Evolutionary conservation across 352 stramenopile genomes (phyloP).

Genomic region (Phytophthora parvispora): DNA sequence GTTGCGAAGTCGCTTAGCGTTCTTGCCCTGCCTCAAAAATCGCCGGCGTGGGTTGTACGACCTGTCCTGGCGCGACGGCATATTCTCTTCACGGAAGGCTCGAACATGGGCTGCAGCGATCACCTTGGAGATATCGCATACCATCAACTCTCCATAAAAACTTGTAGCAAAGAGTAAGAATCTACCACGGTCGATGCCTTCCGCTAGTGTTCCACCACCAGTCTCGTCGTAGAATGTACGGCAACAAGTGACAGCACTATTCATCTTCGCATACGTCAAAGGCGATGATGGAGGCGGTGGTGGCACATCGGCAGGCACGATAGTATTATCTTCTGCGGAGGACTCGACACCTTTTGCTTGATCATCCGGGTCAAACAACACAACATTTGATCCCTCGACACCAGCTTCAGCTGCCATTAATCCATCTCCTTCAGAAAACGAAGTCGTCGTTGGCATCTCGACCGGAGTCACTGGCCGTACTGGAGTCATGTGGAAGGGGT

Average conservation of each 20-base stretch:
- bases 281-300: constrained; percentile 17
- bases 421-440: constrained; percentile 5
- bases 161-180: constrained; percentile 57
- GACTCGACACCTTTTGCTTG: not conserved
- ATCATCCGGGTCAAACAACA: not conserved
- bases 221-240: constrained; percentile 74
- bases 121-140: constrained; percentile 65
- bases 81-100: constrained; percentile 65
- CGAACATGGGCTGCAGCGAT: constrained; percentile 51
- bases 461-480: constrained; percentile 1
- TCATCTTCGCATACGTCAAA: constrained; percentile 27
- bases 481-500: constrained; percentile 42
- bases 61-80: constrained; percentile 61
- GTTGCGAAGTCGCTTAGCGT: constrained; percentile 60
- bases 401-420: not conserved
- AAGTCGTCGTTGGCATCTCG: not conserved
- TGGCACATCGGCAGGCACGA: not conserved
- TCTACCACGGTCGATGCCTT: constrained; percentile 52
- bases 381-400: not conserved
- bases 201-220: constrained; percentile 59
- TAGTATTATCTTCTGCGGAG: not conserved
- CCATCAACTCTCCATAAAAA: constrained; percentile 55
- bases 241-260: constrained; percentile 55
- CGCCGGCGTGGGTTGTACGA: constrained; percentile 81
- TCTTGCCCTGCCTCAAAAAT: constrained; percentile 76